A percentile compares a stretch with the other conserved stretches of the same genome.
Conservation (phyloP, 2,329 filamentous ascomycete species). For the Fusarium guadeloupense region DNA sequence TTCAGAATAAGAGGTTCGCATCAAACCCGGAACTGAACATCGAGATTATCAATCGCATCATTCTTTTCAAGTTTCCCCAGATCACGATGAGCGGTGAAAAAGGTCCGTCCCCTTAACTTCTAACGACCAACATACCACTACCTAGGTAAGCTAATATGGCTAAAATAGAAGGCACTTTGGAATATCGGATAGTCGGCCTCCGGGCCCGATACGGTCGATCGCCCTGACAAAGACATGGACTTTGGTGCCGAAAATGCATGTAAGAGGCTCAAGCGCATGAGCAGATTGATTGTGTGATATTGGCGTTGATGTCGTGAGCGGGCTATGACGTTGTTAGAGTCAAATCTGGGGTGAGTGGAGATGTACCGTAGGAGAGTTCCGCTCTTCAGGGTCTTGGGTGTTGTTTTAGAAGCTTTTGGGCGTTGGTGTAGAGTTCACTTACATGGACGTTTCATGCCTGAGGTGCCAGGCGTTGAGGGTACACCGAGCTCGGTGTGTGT, state of each 20-base stretch:
- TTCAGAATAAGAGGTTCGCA: no score
- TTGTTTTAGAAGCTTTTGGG: conserved; percentile 8
- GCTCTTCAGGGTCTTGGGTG: conserved; percentile 16
- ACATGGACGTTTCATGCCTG: conserved; percentile 6
- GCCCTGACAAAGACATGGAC: conserved; percentile 12
- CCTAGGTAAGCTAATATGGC: no score
- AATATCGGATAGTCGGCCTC: conserved; percentile 24
- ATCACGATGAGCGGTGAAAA: conserved; percentile 5
- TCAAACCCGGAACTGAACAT: background rate
- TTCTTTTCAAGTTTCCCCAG: background rate
- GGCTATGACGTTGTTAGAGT: conserved; percentile 29
- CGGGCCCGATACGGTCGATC: conserved; percentile 32
- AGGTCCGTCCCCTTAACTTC: background rate
- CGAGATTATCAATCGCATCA: conserved; percentile 7
- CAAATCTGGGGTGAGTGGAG: conserved; percentile 37
- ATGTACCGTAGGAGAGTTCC: conserved; percentile 10
- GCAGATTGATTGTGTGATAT: conserved; percentile 44
- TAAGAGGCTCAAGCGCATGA: conserved; percentile 9
- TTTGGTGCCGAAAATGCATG: background rate
- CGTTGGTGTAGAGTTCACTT: conserved; percentile 33
- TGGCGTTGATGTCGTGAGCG: conserved; percentile 38
- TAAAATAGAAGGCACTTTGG: background rate
- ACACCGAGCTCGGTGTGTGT: conserved; percentile 12
- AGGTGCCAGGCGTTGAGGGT: conserved; percentile 12
- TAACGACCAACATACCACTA: background rate